These are phyloP conservation scores for Aphanomyces invadans DNA, from an alignment of 352 stramenopile species.

Conservation along the genomic window DNA sequence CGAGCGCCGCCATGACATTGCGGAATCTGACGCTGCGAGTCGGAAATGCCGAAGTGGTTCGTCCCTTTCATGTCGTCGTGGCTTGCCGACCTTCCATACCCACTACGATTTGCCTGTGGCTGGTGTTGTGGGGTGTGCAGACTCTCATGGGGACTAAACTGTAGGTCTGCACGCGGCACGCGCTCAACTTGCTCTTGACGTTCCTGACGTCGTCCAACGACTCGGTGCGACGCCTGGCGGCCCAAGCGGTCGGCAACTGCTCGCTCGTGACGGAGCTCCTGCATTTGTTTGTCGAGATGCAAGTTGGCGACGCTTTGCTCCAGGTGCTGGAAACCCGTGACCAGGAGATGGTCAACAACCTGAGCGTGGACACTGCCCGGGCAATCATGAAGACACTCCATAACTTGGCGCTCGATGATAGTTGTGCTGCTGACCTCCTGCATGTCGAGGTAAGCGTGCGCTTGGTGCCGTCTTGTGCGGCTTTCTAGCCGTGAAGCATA, in stretches of 20 bases:
- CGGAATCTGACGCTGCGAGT: constrained; percentile 64
- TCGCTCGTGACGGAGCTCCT: constrained; percentile 65
- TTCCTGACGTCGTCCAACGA: constrained; percentile 50
- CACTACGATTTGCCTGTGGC: too few relatives aligned
- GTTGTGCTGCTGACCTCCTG: constrained; percentile 45
- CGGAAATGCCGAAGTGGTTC: constrained; percentile 63
- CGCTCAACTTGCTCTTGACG: constrained; percentile 44
- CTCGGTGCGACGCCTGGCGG: constrained; percentile 51
- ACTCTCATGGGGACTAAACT: too few relatives aligned
- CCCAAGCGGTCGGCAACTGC: constrained; percentile 65
- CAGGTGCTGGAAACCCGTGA: constrained; percentile 36
- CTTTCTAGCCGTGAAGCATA: too few relatives aligned
- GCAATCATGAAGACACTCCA: constrained; percentile 60
- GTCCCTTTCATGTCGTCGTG: too few relatives aligned
- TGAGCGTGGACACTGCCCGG: constrained; percentile 44
- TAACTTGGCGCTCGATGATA: constrained; percentile 56
- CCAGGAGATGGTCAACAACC: background rate
- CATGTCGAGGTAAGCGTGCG: constrained; percentile 45
- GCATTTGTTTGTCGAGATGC: constrained; percentile 63
- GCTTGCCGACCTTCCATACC: too few relatives aligned
- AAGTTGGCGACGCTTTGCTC: constrained; percentile 43
- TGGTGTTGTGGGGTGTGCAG: too few relatives aligned
- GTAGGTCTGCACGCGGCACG: constrained; percentile 59
- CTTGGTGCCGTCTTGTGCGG: too few relatives aligned
- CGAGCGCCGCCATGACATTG: constrained; percentile 61